phyloP scores from a whole-genome alignment of 1,284 basidiomycete genomes.

The Pterulicium gracile region DNA sequence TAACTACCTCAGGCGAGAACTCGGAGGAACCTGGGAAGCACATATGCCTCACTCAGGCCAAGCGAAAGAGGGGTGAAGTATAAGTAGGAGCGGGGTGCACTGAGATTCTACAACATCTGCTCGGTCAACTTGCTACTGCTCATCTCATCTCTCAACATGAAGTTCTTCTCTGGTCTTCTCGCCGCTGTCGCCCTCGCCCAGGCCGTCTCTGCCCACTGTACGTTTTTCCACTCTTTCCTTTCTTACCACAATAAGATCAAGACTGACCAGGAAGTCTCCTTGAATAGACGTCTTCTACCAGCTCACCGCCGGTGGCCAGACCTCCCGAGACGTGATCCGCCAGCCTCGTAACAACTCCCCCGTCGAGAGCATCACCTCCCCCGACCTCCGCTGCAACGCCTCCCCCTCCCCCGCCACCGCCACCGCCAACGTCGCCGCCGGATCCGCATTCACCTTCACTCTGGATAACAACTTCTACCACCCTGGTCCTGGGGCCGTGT shows the following conservation, averaged over 20 bases:
- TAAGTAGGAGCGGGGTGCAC: too few species aligned
- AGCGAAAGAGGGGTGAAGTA: too few species aligned
- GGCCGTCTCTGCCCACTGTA: not conserved
- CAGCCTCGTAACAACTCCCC: conserved; percentile 29
- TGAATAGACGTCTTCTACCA: not conserved
- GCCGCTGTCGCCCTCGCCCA: not conserved
- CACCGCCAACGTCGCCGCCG: conserved; percentile 28
- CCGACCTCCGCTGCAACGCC: conserved; percentile 27
- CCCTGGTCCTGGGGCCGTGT: conserved; percentile 30
- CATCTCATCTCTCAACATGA: too few species aligned
- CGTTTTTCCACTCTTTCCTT: too few species aligned
- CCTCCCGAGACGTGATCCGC: conserved; percentile 20
- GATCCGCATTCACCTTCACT: conserved; percentile 26
- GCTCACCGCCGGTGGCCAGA: not conserved
- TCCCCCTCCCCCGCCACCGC: conserved; percentile 21
- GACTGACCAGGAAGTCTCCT: not conserved
- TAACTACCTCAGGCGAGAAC: too few species aligned
- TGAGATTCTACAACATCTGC: too few species aligned
- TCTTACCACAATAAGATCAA: not conserved
- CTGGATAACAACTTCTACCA: conserved; percentile 31
- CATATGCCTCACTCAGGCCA: too few species aligned
- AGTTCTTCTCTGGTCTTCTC: not conserved
- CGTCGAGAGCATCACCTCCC: conserved; percentile 24
- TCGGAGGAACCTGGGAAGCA: too few species aligned
- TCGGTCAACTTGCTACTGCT: too few species aligned